These are phyloP conservation scores for Tylopilus orsonianus DNA, from an alignment of 1,284 basidiomycete species.

Conservation along the genomic window DNA sequence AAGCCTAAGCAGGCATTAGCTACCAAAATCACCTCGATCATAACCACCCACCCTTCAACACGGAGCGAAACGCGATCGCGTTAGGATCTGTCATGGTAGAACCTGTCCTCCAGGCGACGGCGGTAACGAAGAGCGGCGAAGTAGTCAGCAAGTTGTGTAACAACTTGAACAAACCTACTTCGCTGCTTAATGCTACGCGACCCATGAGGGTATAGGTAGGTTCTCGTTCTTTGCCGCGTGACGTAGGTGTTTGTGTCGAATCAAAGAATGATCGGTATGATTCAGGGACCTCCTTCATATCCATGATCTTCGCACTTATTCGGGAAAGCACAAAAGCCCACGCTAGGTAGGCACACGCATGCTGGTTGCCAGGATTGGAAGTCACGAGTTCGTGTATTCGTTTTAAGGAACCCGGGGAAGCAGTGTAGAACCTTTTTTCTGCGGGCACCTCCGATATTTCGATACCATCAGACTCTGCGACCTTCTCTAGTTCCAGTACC, in stretches of 20 bases:
- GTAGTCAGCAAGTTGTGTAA: conserved; percentile 57
- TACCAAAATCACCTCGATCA: not conserved
- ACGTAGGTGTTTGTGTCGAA: conserved; percentile 44
- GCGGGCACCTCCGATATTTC: conserved; percentile 51
- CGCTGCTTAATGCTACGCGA: conserved; percentile 51
- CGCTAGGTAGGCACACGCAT: conserved; percentile 68
- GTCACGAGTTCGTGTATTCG: conserved; percentile 67
- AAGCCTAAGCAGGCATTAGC: conserved; percentile 48
- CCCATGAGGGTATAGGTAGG: conserved; percentile 55
- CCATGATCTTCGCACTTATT: conserved; percentile 43
- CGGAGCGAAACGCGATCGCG: conserved; percentile 77
- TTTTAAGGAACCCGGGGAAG: conserved; percentile 55
- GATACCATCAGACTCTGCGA: conserved; percentile 54
- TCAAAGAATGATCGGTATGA: conserved; percentile 59
- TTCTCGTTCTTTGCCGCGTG: conserved; percentile 54
- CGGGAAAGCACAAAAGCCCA: conserved; percentile 79
- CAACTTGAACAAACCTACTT: conserved; percentile 57
- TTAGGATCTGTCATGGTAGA: conserved; percentile 77
- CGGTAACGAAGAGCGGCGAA: conserved; percentile 74
- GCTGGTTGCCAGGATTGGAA: conserved; percentile 54
- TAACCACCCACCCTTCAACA: conserved; percentile 68
- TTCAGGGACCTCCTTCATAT: conserved; percentile 50
- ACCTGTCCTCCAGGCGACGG: conserved; percentile 62
- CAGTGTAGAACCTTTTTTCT: conserved; percentile 52
- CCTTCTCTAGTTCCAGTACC: conserved; percentile 76